Evolutionary conservation across 2,329 filamentous ascomycete species (phyloP).

Genomic region (Microcera coccophila): DNA sequence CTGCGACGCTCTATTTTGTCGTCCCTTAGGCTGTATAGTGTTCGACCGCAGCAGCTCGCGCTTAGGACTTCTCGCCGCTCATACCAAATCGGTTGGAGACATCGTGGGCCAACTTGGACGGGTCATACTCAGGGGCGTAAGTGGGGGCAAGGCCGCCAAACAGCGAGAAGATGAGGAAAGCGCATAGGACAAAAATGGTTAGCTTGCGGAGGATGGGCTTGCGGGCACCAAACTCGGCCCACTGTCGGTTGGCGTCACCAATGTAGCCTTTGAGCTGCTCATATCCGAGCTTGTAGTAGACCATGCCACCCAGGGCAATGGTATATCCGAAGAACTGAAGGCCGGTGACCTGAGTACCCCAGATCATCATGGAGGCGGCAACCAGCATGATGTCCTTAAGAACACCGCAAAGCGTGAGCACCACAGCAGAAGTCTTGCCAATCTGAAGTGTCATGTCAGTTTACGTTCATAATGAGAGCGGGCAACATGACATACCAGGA

Average conservation of each 20-base stretch:
- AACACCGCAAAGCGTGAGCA: constrained; percentile 82
- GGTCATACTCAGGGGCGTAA: constrained; percentile 54
- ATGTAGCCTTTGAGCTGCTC: constrained; percentile 81
- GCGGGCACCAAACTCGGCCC: constrained; percentile 79
- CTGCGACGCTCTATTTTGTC: constrained; percentile 17
- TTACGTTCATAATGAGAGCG: too few species aligned
- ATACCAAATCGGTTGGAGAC: constrained; percentile 50
- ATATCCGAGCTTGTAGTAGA: constrained; percentile 78
- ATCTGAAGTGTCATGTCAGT: constrained; percentile 55
- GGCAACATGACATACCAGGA: constrained; percentile 59
- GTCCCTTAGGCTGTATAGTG: constrained; percentile 15
- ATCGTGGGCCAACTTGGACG: constrained; percentile 45
- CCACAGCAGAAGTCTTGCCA: constrained; percentile 80
- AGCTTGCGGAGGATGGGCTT: constrained; percentile 77
- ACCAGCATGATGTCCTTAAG: constrained; percentile 86
- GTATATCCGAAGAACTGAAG: constrained; percentile 82
- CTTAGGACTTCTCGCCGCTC: constrained; percentile 14
- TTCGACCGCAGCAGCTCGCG: constrained; percentile 20
- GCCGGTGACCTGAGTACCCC: constrained; percentile 68
- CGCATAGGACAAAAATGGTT: constrained; percentile 60
- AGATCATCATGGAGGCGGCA: constrained; percentile 73
- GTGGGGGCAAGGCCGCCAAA: constrained; percentile 64
- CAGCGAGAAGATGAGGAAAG: constrained; percentile 65
- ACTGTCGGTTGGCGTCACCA: constrained; percentile 67
- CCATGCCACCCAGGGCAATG: constrained; percentile 72